Base-by-base conservation (phyloP, 306 rosid genomes). In the Abrus precatorius region DNA sequence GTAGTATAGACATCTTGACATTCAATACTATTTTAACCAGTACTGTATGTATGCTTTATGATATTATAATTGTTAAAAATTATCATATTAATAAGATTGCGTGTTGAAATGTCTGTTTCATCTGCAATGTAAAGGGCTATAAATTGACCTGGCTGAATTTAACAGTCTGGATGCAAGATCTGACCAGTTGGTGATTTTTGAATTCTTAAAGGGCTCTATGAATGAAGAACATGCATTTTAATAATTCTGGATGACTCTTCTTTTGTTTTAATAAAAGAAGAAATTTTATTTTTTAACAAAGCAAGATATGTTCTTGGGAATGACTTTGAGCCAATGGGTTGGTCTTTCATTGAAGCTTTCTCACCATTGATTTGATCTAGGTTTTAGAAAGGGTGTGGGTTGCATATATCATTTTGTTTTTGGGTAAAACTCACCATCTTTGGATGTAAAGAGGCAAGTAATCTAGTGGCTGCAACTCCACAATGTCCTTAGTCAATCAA, bases 301-400 rank as follows among this genome's bases (percentile, higher is more conserved):
- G 59, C 62, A 65, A 72, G 62, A 12, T 69, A 83, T 69, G 77
- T 80, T 83, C 32, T 50, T 80, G 59, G 60, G 62, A 72, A 72
- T 72, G 55, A 75, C 76, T 49, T 78, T 49, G 59, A 55, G 78
- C 79, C 75, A 52, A 36, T 78, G 45, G 81, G 79, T 77, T 49
- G 75, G 66, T 71, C 50, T 29, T 44, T 79, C 14, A 48, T 34
- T 64, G 65, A 64, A 53, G 56, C 34, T 52, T 82, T 54, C 40
- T 12, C 47, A 82, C 82, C 73, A 33, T 76, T 41, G 86, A 87
- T 85, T 83, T 79, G 79, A 56, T 77, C 68, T 55, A 55, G 34
- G 47, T 43, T 75, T 80, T 67, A 63, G 38, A 69, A 9, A 5
- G 40, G 40, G 40, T 36, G 2, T 36, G 3, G 3, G 40, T 2